Conservation (phyloP, 2,329 filamentous ascomycete genomes). For the Leptographium procerum region DNA sequence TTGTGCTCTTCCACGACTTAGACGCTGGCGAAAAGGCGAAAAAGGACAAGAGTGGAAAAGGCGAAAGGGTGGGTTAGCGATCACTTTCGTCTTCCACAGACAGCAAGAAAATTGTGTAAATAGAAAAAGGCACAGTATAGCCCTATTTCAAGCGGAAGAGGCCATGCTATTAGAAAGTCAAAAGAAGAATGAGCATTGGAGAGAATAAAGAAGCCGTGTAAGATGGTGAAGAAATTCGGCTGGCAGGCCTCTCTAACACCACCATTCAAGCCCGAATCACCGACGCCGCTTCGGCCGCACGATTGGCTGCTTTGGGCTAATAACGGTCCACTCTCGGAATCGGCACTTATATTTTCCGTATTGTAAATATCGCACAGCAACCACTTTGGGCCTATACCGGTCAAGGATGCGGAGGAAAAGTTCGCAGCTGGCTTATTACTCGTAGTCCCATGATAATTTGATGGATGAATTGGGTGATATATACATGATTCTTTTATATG, state of each 20-base stretch:
- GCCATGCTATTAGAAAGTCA: background rate
- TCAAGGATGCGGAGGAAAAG: background rate
- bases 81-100: background rate
- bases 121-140: background rate
- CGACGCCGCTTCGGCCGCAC: background rate
- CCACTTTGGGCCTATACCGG: background rate
- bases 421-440: too few species aligned
- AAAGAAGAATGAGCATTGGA: background rate
- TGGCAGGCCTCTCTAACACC: background rate
- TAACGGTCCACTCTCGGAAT: background rate
- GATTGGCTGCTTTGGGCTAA: background rate
- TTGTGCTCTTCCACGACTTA: background rate
- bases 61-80: background rate
- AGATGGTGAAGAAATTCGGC: background rate
- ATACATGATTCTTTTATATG: background rate
- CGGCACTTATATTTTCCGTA: conserved; percentile 4
- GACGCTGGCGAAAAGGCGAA: background rate
- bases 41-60: background rate
- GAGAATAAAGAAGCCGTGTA: background rate
- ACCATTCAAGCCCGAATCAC: background rate
- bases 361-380: background rate
- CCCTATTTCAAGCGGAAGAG: background rate
- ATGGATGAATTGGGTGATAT: background rate
- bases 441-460: too few species aligned
- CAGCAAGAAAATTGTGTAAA: background rate